Evolutionary conservation across 73 alveolate species (phyloP), one percentile per base, ranked within the genome.

Genomic region (Symbiodinium pilosum): DNA sequence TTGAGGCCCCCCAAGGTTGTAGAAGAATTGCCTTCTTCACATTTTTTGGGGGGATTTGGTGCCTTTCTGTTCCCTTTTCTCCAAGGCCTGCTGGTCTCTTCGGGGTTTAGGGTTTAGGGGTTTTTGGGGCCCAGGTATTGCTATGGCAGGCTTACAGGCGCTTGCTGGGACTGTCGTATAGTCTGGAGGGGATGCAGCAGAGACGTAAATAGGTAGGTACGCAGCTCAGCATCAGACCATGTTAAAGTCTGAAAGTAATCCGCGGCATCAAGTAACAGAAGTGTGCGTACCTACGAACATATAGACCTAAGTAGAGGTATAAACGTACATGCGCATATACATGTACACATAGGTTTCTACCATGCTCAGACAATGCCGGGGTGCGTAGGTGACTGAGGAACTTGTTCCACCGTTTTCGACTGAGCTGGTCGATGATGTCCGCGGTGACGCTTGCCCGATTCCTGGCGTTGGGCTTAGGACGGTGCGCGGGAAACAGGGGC

Each of bases 401-500:
- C 52, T 91, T 91, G 75, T 28, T 40, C 97, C 97, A 91, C 32
- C 88, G 87, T 43, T 91, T 91, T 7, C 97, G 97, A 52, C 97
- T 91, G 43, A 91, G 68, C 97, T 91, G 95, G 87, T 91, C 97
- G 75, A 91, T 91, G 97, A 91, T 91, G 43, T 91, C 97, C 32
- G 97, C 71, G n/a, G 97, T 91, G 56, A 91, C 97, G 28, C 97
- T 86, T 8, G 97, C 97, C 7, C 97, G 97, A n/a, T 91, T 91
- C 97, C 97, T 91, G 21, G 42, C n/a, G n/a, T n/a, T 26, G 6
- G 36, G 28, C 0, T 56, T 24, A 2, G 32, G 20, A 1, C 4
- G 3, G 28, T n/a, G n/a, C n/a, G n/a, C n/a, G n/a, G n/a, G n/a
- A n/a, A n/a, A n/a, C n/a, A n/a, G n/a, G 73, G 39, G 30, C 43